phyloP scores from a whole-genome alignment of 176 grass and related monocot genomes.

The Oropetium thomaeum region DNA sequence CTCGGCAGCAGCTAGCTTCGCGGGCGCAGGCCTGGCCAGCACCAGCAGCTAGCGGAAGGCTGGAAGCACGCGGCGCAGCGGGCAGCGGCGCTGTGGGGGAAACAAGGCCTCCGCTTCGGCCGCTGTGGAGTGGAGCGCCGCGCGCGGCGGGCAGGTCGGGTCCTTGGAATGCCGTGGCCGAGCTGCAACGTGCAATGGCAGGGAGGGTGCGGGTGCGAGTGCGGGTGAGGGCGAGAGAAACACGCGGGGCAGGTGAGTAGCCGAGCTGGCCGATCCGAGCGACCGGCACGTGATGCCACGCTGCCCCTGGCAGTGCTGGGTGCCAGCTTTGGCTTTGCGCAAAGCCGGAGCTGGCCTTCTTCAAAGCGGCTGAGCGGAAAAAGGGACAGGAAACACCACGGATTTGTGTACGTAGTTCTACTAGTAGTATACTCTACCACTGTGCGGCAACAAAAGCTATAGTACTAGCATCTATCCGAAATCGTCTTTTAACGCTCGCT shows the following conservation, averaged over 20 bases:
- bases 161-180: too few relatives aligned
- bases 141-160: neutral
- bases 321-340: constrained; percentile 34
- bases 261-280: constrained; percentile 15
- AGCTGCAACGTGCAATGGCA: too few relatives aligned
- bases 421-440: neutral
- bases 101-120: neutral
- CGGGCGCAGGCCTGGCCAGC: neutral
- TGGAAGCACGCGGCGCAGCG: neutral
- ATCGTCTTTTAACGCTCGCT: neutral
- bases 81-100: neutral
- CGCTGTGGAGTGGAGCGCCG: neutral
- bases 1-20: neutral
- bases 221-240: neutral
- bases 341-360: constrained; percentile 20
- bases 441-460: neutral
- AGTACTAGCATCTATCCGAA: too few relatives aligned
- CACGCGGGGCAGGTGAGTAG: neutral
- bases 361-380: neutral
- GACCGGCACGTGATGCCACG: constrained; percentile 29
- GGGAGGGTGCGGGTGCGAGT: too few relatives aligned
- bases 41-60: too few relatives aligned
- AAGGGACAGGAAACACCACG: neutral
- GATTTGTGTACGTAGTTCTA: neutral
- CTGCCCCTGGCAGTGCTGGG: neutral